These are phyloP conservation scores for Cystobasidium sp. DNA, from an alignment of 1,284 basidiomycete genomes.

Conservation along the genomic window DNA sequence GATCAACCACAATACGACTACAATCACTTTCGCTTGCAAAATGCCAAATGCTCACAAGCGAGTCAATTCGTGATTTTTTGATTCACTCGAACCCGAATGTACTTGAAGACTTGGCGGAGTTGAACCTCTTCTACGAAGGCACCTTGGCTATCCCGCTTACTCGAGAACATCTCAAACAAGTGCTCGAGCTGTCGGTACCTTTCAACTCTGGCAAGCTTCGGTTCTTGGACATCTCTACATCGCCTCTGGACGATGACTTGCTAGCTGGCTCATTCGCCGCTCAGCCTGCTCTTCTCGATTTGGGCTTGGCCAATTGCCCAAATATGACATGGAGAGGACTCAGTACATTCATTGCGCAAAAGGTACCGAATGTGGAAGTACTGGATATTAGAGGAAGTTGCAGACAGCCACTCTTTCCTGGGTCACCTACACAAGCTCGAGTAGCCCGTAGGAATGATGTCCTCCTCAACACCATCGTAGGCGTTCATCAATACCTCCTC, in stretches of 20 bases:
- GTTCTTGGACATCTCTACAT: conserved; percentile 88
- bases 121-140: conserved; percentile 86
- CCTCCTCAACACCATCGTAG: conserved; percentile 47
- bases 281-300: conserved; percentile 78
- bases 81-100: conserved; percentile 55
- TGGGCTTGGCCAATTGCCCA: conserved; percentile 85
- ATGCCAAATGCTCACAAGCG: conserved; percentile 80
- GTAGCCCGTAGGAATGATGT: conserved; percentile 32
- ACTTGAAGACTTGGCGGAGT: conserved; percentile 67
- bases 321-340: conserved; percentile 70
- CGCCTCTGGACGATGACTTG: conserved; percentile 70
- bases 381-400: conserved; percentile 66
- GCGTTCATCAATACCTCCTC: conserved; percentile 59
- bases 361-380: conserved; percentile 80
- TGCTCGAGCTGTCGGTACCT: conserved; percentile 78
- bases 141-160: conserved; percentile 82
- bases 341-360: conserved; percentile 69
- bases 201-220: conserved; percentile 75
- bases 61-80: conserved; percentile 73
- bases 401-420: conserved; percentile 53
- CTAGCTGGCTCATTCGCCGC: conserved; percentile 63
- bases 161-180: conserved; percentile 68
- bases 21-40: conserved; percentile 83
- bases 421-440: conserved; percentile 48
- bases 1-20: conserved; percentile 67